These are phyloP conservation scores for Solanum raphanifolium DNA, from an alignment of 257 asterid species.

Conservation along the genomic window DNA sequence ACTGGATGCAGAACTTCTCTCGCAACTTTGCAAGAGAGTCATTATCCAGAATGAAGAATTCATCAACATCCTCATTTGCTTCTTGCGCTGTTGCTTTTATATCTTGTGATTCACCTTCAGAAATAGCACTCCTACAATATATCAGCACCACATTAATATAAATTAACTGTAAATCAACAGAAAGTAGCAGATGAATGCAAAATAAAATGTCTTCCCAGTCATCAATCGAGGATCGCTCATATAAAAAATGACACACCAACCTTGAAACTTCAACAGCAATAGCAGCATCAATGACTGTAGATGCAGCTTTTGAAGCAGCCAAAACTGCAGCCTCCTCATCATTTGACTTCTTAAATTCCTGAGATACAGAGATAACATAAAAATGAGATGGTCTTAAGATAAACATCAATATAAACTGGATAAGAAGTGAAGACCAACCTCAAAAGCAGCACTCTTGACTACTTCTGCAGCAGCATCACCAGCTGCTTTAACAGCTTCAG, in stretches of 20 bases:
- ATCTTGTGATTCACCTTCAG: slow-evolving; percentile 35
- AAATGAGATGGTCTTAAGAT: neutral
- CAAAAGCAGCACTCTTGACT: slow-evolving; percentile 87
- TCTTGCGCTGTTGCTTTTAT: slow-evolving; percentile 44
- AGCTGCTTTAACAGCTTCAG: slow-evolving; percentile 74
- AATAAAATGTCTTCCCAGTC: neutral
- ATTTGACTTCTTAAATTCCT: slow-evolving; percentile 69
- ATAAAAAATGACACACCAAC: slow-evolving; percentile 28
- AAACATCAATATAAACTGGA: slow-evolving; percentile 3
- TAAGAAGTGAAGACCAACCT: slow-evolving; percentile 39
- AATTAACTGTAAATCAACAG: neutral
- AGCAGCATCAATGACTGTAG: slow-evolving; percentile 89
- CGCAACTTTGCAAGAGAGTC: slow-evolving; percentile 75
- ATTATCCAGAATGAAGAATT: slow-evolving; percentile 47
- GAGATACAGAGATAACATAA: slow-evolving; percentile 1
- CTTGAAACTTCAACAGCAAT: slow-evolving; percentile 59
- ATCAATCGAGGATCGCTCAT: neutral
- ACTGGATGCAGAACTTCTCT: slow-evolving; percentile 88
- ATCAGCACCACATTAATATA: slow-evolving; percentile 3
- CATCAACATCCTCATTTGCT: slow-evolving; percentile 46
- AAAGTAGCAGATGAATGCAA: neutral
- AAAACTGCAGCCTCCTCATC: slow-evolving; percentile 77
- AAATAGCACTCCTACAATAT: slow-evolving; percentile 37
- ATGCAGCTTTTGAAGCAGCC: slow-evolving; percentile 91
- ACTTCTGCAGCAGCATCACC: slow-evolving; percentile 99